Percentiles rank a stretch among this genome's conserved stretches.
phyloP scores from a whole-genome alignment of 768 basidiomycete species.

The Lepiota venenata region DNA sequence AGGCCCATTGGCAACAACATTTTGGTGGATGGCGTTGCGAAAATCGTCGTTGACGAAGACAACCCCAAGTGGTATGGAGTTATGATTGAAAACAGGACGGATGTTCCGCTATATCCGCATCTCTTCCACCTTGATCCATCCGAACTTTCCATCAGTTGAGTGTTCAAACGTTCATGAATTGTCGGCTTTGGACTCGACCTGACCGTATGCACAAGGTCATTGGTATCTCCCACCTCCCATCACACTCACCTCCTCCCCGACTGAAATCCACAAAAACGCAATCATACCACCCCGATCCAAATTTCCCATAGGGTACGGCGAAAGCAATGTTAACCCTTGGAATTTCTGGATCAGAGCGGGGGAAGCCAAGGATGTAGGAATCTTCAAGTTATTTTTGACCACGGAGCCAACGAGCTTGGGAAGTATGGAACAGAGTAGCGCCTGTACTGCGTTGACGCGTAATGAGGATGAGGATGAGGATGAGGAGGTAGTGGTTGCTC shows the following conservation, averaged over 20 bases:
- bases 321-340: slow-evolving; percentile 29
- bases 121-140: slow-evolving; percentile 41
- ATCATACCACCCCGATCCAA: slow-evolving; percentile 21
- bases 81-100: slow-evolving; percentile 30
- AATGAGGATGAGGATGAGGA: not conserved
- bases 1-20: slow-evolving; percentile 21
- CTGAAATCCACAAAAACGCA: slow-evolving; percentile 16
- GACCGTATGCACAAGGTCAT: too few relatives aligned
- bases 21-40: slow-evolving; percentile 24
- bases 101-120: slow-evolving; percentile 31
- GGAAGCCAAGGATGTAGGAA: slow-evolving; percentile 35
- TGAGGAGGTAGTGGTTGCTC: too few relatives aligned
- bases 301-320: slow-evolving; percentile 38
- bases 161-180: too few relatives aligned
- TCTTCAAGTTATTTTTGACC: slow-evolving; percentile 41
- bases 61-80: slow-evolving; percentile 15
- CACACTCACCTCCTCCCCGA: not conserved
- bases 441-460: not conserved
- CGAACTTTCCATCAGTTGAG: slow-evolving; percentile 26
- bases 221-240: slow-evolving; percentile 25
- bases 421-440: slow-evolving; percentile 24
- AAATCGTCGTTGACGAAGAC: slow-evolving; percentile 20
- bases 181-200: too few relatives aligned
- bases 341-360: slow-evolving; percentile 26
- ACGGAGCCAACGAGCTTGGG: slow-evolving; percentile 31